phyloP scores from a whole-genome alignment of 768 basidiomycete genomes.

The Pleurotus sapidus region DNA sequence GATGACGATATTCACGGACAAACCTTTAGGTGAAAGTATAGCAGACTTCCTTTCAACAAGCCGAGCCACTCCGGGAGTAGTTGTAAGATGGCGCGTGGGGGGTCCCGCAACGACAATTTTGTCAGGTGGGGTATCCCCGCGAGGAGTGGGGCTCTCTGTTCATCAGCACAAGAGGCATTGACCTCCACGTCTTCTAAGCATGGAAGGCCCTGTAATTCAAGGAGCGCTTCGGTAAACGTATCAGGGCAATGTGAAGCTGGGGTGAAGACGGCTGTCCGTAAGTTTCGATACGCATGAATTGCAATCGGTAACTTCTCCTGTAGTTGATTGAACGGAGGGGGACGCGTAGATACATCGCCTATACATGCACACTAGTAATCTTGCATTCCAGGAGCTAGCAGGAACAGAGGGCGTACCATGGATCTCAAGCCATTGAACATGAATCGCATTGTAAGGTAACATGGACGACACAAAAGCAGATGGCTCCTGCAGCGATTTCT shows the following conservation, averaged over 20 bases:
- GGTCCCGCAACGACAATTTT: constrained; percentile 29
- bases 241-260: constrained; percentile 30
- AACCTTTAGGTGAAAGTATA: constrained; percentile 42
- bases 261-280: constrained; percentile 28
- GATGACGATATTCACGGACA: constrained; percentile 9
- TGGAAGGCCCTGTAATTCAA: constrained; percentile 14
- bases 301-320: constrained; percentile 24
- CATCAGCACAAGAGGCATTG: constrained; percentile 33
- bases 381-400: background rate
- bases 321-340: constrained; percentile 27
- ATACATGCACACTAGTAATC: constrained; percentile 3
- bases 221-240: constrained; percentile 28
- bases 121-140: constrained; percentile 25
- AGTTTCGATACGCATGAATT: constrained; percentile 27
- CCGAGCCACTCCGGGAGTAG: constrained; percentile 43
- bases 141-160: constrained; percentile 25
- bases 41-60: constrained; percentile 28
- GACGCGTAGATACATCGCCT: constrained; percentile 15
- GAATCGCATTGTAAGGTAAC: constrained; percentile 32
- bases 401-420: constrained; percentile 30
- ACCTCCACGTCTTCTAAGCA: constrained; percentile 27
- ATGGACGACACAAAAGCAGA: constrained; percentile 38
- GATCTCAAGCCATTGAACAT: constrained; percentile 43
- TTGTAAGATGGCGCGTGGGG: constrained; percentile 38
- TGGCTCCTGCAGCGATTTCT: constrained; percentile 20